phyloP scores from a whole-genome alignment of 1,139 yeast species.

The Yamadazyma trypodendri region DNA sequence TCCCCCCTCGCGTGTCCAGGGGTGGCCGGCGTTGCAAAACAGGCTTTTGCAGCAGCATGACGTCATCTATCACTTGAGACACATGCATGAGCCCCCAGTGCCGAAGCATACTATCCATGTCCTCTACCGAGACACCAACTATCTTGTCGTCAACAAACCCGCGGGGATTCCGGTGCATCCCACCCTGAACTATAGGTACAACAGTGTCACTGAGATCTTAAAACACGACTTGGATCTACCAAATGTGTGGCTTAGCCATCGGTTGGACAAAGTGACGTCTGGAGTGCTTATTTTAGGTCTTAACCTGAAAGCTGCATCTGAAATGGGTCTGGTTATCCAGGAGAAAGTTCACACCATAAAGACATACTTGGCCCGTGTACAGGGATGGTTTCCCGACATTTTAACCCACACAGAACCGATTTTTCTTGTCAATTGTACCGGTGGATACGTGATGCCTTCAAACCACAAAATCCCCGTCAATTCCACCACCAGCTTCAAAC shows the following conservation, averaged over 20 bases:
- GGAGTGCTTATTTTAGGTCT: slow-evolving; percentile 67
- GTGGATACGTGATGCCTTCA: slow-evolving; percentile 36
- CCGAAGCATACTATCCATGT: slow-evolving; percentile 38
- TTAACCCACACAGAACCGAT: slow-evolving; percentile 33
- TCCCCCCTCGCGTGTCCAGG: slow-evolving; percentile 20
- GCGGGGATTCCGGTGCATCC: slow-evolving; percentile 82
- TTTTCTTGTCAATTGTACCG: slow-evolving; percentile 33
- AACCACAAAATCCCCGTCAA: slow-evolving; percentile 27
- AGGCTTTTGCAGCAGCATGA: slow-evolving; percentile 47
- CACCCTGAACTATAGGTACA: slow-evolving; percentile 60
- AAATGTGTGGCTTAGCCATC: slow-evolving; percentile 57
- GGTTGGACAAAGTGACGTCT: slow-evolving; percentile 74
- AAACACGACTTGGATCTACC: slow-evolving; percentile 35
- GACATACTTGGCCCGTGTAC: slow-evolving; percentile 62
- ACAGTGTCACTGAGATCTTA: slow-evolving; percentile 61
- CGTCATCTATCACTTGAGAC: slow-evolving; percentile 43
- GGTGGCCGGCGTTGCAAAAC: slow-evolving; percentile 21
- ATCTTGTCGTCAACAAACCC: slow-evolving; percentile 70
- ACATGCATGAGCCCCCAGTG: slow-evolving; percentile 65
- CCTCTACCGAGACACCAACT: slow-evolving; percentile 44
- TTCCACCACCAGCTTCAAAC: slow-evolving; percentile 34
- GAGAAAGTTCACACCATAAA: slow-evolving; percentile 36
- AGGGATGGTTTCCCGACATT: slow-evolving; percentile 52
- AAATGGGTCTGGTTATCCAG: slow-evolving; percentile 39
- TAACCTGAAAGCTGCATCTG: slow-evolving; percentile 40